These are phyloP conservation scores for Luffa acutangula DNA, from an alignment of 306 rosid genomes.

Conservation along the genomic window DNA sequence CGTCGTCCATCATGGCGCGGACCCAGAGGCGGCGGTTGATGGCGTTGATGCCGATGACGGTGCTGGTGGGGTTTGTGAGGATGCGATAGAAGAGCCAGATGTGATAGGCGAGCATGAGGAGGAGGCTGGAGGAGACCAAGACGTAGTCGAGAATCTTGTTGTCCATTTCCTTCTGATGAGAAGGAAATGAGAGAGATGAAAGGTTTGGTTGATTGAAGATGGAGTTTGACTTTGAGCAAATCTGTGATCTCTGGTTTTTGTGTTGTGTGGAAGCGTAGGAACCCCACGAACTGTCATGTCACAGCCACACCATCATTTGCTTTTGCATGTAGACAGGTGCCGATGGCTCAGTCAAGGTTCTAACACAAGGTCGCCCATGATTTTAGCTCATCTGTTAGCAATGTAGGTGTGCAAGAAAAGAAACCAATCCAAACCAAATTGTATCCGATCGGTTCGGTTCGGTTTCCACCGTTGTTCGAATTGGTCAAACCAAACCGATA, in stretches of 20 bases:
- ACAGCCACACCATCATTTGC: too few species aligned
- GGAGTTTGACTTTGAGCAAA: not conserved
- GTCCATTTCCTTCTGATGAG: conserved; percentile 30
- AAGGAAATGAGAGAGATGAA: not conserved
- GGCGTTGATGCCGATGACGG: conserved; percentile 73
- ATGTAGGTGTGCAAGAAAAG: too few species aligned
- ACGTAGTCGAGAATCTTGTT: conserved; percentile 32
- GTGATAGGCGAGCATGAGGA: conserved; percentile 53
- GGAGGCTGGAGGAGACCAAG: conserved; percentile 52
- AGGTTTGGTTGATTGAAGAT: not conserved
- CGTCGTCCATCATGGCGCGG: conserved; percentile 86
- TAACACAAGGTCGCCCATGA: too few species aligned
- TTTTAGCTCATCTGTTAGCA: too few species aligned
- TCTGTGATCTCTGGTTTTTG: not conserved
- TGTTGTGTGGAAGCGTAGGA: not conserved
- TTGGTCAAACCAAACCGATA: too few species aligned
- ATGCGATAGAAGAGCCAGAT: conserved; percentile 59
- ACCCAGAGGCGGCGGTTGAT: conserved; percentile 85
- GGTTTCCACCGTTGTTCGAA: too few species aligned
- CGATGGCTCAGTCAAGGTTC: too few species aligned
- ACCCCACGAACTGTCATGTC: too few species aligned
- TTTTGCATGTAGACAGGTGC: too few species aligned
- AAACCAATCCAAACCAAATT: too few species aligned
- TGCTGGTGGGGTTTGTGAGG: conserved; percentile 44
- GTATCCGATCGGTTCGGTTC: too few species aligned